A percentile compares a stretch with the other conserved stretches of the same genome.
phyloP scores from a whole-genome alignment of 345 rosid species.

The Brassica carinata region DNA sequence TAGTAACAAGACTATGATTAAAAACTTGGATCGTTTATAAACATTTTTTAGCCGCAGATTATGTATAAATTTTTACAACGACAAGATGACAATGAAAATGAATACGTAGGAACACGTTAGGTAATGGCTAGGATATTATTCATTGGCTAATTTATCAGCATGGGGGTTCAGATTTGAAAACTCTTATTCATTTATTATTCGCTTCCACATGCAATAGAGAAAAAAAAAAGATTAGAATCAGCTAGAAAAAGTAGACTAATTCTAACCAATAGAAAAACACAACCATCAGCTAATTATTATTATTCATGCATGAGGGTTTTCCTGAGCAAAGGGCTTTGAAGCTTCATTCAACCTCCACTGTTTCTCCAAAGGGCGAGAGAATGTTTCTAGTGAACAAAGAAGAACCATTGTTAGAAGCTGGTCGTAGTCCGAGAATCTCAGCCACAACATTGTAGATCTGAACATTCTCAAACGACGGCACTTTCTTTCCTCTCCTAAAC shows the following conservation, averaged over 20 bases:
- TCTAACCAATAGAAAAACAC: not conserved
- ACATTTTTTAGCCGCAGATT: too few species aligned
- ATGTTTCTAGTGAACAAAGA: constrained; percentile 46
- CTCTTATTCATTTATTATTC: not conserved
- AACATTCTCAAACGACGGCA: constrained; percentile 90
- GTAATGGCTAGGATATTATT: not conserved
- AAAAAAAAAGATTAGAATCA: not conserved
- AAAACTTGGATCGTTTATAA: not conserved
- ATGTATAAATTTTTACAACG: not conserved
- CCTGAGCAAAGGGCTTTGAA: not conserved
- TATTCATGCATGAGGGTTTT: too few species aligned
- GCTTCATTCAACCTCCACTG: constrained; percentile 15
- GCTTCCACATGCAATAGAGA: not conserved
- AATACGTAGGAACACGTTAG: too few species aligned
- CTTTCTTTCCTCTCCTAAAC: constrained; percentile 69
- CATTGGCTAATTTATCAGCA: not conserved
- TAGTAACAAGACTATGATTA: not conserved
- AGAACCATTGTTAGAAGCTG: constrained; percentile 82
- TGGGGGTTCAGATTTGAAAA: not conserved
- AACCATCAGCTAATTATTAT: not conserved
- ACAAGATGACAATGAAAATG: not conserved
- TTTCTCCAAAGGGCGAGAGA: constrained; percentile 48
- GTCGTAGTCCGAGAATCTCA: constrained; percentile 75
- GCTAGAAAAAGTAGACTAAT: too few species aligned
- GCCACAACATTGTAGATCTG: constrained; percentile 77